Evolutionary conservation across 1,284 basidiomycete genomes (phyloP).

Genomic region (Cutaneotrichosporon daszewskae): DNA sequence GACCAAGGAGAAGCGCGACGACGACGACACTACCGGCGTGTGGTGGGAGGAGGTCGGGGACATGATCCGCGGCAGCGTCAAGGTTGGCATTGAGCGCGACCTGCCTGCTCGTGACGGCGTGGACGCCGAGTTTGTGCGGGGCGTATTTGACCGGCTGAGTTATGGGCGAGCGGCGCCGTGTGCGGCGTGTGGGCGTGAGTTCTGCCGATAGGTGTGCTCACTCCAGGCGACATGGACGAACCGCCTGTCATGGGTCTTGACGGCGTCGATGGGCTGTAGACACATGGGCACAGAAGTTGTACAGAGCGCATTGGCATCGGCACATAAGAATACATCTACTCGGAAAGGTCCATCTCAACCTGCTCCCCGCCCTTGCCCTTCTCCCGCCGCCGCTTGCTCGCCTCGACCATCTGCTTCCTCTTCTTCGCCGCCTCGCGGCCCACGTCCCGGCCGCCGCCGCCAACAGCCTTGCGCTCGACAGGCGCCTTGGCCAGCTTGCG

Average conservation of each 20-base stretch:
- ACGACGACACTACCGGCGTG: slow-evolving; percentile 29
- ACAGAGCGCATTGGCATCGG: too few species aligned
- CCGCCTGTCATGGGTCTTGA: slow-evolving; percentile 2
- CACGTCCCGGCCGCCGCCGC: slow-evolving; percentile 62
- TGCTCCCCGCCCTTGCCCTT: slow-evolving; percentile 1
- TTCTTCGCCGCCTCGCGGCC: slow-evolving; percentile 66
- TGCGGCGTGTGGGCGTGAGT: slow-evolving; percentile 9
- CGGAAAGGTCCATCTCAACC: slow-evolving; percentile 1
- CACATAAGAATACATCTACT: not conserved
- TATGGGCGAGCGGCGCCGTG: slow-evolving; percentile 1
- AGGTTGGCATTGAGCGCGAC: slow-evolving; percentile 18
- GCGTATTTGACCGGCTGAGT: slow-evolving; percentile 8
- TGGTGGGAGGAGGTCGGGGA: slow-evolving; percentile 19
- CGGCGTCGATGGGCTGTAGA: not conserved
- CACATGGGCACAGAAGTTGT: not conserved
- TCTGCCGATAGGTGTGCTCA: not conserved
- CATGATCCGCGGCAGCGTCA: slow-evolving; percentile 17
- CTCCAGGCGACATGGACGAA: slow-evolving; percentile 1
- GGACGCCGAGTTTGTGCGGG: slow-evolving; percentile 7
- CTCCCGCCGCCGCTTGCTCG: slow-evolving; percentile 39
- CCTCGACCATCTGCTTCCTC: slow-evolving; percentile 56
- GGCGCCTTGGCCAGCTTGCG: slow-evolving; percentile 69
- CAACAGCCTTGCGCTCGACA: slow-evolving; percentile 66
- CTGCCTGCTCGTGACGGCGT: slow-evolving; percentile 27
- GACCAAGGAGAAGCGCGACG: slow-evolving; percentile 19